These are phyloP conservation scores for Aspergillus niger DNA, from an alignment of 2,329 filamentous ascomycete genomes.

Conservation along the genomic window DNA sequence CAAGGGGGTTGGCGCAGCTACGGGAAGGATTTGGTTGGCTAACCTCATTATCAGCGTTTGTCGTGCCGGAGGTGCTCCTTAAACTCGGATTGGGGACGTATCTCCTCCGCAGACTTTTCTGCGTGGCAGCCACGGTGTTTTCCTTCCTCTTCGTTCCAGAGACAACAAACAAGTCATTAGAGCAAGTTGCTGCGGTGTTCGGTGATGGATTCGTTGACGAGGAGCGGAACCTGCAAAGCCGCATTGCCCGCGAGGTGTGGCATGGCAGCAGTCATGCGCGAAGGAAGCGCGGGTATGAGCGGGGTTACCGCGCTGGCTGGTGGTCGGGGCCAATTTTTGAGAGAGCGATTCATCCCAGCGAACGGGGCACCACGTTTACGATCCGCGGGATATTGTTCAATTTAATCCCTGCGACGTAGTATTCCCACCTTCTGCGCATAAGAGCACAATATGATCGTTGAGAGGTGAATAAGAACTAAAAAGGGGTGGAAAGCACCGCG, in stretches of 20 bases:
- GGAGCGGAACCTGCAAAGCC: conserved; percentile 3
- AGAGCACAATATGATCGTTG: fast-evolving
- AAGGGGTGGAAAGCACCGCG: too few species aligned
- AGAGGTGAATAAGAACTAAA: too few species aligned
- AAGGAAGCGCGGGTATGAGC: neutral
- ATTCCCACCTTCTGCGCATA: too few species aligned
- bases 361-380: too few species aligned
- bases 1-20: conserved; percentile 41
- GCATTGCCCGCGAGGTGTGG: conserved; percentile 1
- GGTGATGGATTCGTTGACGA: conserved; percentile 10
- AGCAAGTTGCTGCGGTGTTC: conserved; percentile 22
- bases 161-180: conserved; percentile 18
- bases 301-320: neutral
- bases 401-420: too few species aligned
- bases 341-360: neutral
- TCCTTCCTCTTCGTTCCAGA: conserved; percentile 22
- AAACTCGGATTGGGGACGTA: conserved; percentile 54
- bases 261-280: neutral
- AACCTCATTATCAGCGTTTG: conserved; percentile 57
- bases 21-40: conserved; percentile 41
- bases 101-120: conserved; percentile 59
- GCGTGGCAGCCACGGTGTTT: conserved; percentile 40
- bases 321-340: too few species aligned
- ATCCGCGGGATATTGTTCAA: too few species aligned
- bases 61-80: conserved; percentile 62